A percentile compares a stretch with the other conserved stretches of the same genome.
phyloP scores from a whole-genome alignment of 768 basidiomycete species.

The Naganishia randhawae region DNA sequence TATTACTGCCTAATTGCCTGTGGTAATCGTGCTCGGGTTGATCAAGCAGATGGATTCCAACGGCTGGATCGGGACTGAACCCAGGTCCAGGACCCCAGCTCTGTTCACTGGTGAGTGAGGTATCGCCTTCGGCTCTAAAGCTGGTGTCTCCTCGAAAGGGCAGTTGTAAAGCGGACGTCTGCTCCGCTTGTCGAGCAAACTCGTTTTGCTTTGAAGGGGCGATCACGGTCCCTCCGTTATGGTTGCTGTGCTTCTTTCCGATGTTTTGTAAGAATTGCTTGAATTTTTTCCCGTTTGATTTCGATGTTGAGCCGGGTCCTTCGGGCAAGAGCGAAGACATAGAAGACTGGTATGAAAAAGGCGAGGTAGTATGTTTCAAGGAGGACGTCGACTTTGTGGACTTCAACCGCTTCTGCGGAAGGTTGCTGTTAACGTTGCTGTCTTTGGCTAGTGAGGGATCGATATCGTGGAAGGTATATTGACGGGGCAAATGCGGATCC shows the following conservation, averaged over 20 bases:
- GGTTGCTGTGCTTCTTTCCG: slow-evolving; percentile 9
- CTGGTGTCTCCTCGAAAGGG: not conserved
- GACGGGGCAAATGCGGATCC: not conserved
- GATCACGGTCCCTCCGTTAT: not conserved
- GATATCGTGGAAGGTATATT: slow-evolving; percentile 1
- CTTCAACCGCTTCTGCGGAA: slow-evolving; percentile 4
- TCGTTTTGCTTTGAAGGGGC: not conserved
- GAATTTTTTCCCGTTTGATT: slow-evolving; percentile 14
- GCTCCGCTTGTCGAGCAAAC: not conserved
- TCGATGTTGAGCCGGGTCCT: slow-evolving; percentile 11
- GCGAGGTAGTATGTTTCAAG: not conserved
- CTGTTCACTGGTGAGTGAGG: slow-evolving; percentile 6
- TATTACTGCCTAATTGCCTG: not conserved
- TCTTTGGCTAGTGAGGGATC: not conserved
- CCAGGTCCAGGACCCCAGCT: slow-evolving; percentile 16
- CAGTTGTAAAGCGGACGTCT: not conserved
- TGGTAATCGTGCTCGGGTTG: slow-evolving; percentile 3
- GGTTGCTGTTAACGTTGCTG: not conserved
- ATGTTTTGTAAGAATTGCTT: slow-evolving; percentile 18
- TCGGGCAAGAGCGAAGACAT: slow-evolving; percentile 2
- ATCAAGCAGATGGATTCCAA: not conserved
- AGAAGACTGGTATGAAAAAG: slow-evolving; percentile 3
- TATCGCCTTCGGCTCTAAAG: not conserved
- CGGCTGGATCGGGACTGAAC: not conserved
- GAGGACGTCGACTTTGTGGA: slow-evolving; percentile 5